Conservation (phyloP, 495 filamentous ascomycete species). For the Letharia lupina region DNA sequence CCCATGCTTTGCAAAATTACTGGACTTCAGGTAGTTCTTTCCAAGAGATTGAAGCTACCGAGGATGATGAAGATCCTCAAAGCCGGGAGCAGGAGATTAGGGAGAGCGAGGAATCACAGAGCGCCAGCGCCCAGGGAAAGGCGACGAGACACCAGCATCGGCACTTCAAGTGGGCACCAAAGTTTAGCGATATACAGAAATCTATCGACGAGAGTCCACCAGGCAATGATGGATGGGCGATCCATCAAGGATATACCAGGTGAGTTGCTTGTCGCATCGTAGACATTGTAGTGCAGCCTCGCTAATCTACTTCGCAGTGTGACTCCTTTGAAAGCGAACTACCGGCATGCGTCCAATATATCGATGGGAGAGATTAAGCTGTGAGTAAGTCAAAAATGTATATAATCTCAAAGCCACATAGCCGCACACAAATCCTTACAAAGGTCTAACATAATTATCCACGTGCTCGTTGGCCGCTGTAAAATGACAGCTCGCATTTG, state of each 20-base stretch:
- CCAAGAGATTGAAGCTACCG: constrained; percentile 55
- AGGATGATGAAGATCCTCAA: constrained; percentile 40
- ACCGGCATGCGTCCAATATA: constrained; percentile 63
- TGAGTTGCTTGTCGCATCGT: constrained; percentile 34
- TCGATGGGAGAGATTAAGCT: constrained; percentile 72
- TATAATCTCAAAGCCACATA: background rate
- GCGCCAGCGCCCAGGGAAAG: constrained; percentile 22
- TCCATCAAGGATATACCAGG: constrained; percentile 84
- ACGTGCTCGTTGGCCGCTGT: background rate
- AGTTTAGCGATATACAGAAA: constrained; percentile 74
- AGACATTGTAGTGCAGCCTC: background rate
- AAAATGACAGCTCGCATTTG: background rate
- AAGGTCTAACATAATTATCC: background rate
- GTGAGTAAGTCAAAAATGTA: constrained; percentile 52
- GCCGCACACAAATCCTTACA: background rate
- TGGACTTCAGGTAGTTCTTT: constrained; percentile 83
- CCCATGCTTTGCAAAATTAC: constrained; percentile 76
- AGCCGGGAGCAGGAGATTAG: constrained; percentile 57
- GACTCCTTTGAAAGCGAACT: constrained; percentile 85
- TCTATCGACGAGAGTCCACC: constrained; percentile 70
- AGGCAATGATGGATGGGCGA: constrained; percentile 92
- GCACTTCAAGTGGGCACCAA: constrained; percentile 91
- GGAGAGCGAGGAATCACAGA: constrained; percentile 33
- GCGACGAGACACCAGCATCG: constrained; percentile 52
- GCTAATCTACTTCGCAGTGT: constrained; percentile 45